Evolutionary conservation across 345 rosid genomes (phyloP), one percentile per base, ranked within the genome.

Genomic region (Murraya koenigii): DNA sequence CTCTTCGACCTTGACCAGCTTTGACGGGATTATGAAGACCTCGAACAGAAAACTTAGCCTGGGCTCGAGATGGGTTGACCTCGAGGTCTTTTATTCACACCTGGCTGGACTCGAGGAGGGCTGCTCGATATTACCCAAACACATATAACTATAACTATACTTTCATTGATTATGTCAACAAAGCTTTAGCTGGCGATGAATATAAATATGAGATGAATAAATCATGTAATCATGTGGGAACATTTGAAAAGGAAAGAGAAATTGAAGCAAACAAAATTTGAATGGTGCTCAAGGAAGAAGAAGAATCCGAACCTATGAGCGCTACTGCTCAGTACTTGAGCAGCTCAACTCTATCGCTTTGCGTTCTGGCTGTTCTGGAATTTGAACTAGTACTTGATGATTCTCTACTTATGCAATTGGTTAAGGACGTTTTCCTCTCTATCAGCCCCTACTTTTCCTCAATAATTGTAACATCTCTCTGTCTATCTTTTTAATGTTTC

Each of bases 381-480:
- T 28, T 11, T 0, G 78, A 41, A 41, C 47, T 79, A 75, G 67
- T 77, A 17, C 84, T 85, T 5, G 88, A 87, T 65, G 84, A 83
- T 25, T 69, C 69, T 2, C 81, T 26, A 11, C 1, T 64, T 19
- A 14, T 44, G 23, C 3, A 76, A 0, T 10, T 80, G 64, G 49
- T 87, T 11, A 33, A 25, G 7, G 66, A 73, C 49, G 73, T 85
- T 4, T 83, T 87, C 62, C 82, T 87, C 28, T 85, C 85, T 17
- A 75, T 83, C 81, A 83, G 79, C 35, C 80, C 81, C 1, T 88
- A 85, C 56, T 87, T 87, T 84, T 83, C 85, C 66, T 87, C 90
- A 14, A 38, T 87, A 55, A 83, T 85, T 88, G 90, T 87, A 77
- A n/a, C 41, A 11, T 39, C 4, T 25, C 19, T 75, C 26, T 58